Base-by-base conservation (phyloP, 2,329 filamentous ascomycete genomes). In the Fusarium pseudoanthophilum region DNA sequence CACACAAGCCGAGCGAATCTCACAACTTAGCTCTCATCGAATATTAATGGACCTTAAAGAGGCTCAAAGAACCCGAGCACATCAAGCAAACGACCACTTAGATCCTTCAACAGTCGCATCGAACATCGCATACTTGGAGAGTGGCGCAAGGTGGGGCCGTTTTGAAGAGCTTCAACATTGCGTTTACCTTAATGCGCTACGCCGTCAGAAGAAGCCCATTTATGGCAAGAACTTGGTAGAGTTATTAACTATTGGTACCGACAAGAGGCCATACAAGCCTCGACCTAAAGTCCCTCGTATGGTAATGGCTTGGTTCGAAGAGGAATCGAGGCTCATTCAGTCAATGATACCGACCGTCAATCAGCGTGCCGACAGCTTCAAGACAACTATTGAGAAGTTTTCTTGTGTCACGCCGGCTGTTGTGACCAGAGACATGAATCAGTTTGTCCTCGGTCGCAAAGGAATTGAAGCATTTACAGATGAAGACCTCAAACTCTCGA, bases 401-500 rank as follows among this genome's bases (percentile, higher is more conserved):
- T 94, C 93, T 2, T 99, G 95, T 77, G 91, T 97, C 39, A 98
- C 96, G 0, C 96, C 96, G 5, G 92, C 94, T 2, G 95, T 94
- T 18, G 91, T 97, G 7, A 94, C 95, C 1, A 89, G 92, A 36
- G 94, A 97, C 73, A 86, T 97, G 76, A 89, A 90, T 24, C 86
- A 88, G 34, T 85, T 95, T 30, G 80, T 93, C 3, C 85, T 96
- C 11, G 92, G 92, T 1, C 84, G 86, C 4, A 86, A 84, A 45
- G 89, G 89, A 5, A 84, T 90, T 3, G 83, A 89, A 51, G 85
- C 85, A 0, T 89, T 94, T 61, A 85, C 86, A 18, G 87, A 89
- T 7, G 81, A 84, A 16, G 87, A 90, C 61, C 85, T 91, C 51
- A 86, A 86, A 67, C 83, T 91, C 60, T 89, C 91, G 8, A 85